phyloP scores from a whole-genome alignment of 768 basidiomycete genomes.

The Pholiota molesta region DNA sequence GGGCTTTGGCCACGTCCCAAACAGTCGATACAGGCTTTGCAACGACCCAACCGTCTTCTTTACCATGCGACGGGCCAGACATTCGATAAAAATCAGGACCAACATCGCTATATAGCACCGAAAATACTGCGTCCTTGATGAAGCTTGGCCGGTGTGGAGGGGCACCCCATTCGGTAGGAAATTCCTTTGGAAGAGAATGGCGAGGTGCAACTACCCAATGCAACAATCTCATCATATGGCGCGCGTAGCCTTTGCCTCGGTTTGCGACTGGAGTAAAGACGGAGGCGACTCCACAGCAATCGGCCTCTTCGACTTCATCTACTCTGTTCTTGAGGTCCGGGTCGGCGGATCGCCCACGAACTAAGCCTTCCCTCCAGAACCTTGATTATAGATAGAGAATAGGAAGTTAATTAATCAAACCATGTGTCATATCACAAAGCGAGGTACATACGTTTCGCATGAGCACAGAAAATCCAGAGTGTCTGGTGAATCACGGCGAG shows the following conservation, averaged over 20 bases:
- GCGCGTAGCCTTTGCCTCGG: slow-evolving; percentile 58
- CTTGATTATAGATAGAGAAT: background rate
- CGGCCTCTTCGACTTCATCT: slow-evolving; percentile 29
- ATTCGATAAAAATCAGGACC: slow-evolving; percentile 25
- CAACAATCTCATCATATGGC: slow-evolving; percentile 66
- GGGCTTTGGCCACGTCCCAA: slow-evolving; percentile 32
- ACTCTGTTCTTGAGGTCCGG: slow-evolving; percentile 13
- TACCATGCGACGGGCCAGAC: slow-evolving; percentile 21
- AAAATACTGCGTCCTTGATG: slow-evolving; percentile 24
- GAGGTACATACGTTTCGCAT: slow-evolving; percentile 56
- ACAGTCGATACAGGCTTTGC: slow-evolving; percentile 36
- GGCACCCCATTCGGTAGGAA: slow-evolving; percentile 29
- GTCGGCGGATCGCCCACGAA: slow-evolving; percentile 31
- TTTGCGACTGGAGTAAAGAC: slow-evolving; percentile 57
- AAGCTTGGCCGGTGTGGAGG: slow-evolving; percentile 21
- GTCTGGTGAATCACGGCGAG: slow-evolving; percentile 49
- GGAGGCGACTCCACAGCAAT: slow-evolving; percentile 55
- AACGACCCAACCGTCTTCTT: slow-evolving; percentile 44
- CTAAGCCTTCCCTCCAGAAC: slow-evolving; percentile 25
- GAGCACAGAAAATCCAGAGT: slow-evolving; percentile 60
- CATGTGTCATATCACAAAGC: background rate
- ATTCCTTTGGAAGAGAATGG: slow-evolving; percentile 17
- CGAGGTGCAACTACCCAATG: slow-evolving; percentile 42
- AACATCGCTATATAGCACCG: slow-evolving; percentile 33
- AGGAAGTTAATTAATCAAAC: background rate